Evolutionary conservation across 1,284 basidiomycete species (phyloP), one percentile per base, ranked within the genome.

Genomic region (Rhodotorula sp.): DNA sequence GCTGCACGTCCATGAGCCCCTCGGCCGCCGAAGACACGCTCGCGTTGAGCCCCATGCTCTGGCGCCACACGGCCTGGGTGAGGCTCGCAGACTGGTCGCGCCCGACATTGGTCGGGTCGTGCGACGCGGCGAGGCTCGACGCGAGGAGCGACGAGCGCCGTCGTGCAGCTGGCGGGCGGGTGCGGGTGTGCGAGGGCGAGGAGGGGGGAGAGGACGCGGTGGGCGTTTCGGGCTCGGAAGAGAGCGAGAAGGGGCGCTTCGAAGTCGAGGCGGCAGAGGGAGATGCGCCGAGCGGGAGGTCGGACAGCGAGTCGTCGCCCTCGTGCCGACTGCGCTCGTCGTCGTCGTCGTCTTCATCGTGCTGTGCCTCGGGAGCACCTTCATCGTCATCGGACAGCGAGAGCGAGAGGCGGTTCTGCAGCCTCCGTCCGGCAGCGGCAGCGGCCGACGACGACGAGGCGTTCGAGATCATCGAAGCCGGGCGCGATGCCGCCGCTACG

Each of bases 41-140:
- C 42, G 65, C 42, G 4, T 57, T 56, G 25, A 69, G 50, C 7
- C 67, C 64, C 52, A 72, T 42, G 25, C 44, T 49, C 52, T 69
- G 67, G 8, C 70, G 27, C 70, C 70, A 71, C 4, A 71, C 70
- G 12, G 63, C 62, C 55, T 71, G 66, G 3, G 70, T 71, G 44
- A 72, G 34, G 44, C 56, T 52, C 8, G 66, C 60, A 13, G 23
- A 27, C n/a, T n/a, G n/a, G 0, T 67, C 66, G 41, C 61, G 54
- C 0, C 66, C 66, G 60, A 67, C 66, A 12, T 44, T 42, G 7
- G 66, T 67, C 21, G 66, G 66, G 44, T 67, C 66, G 25, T 23
- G 9, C 12, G n/a, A 7, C 14, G 54, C 46, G 21, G 45, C 41
- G 52, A 61, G 46, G 14, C 52, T 41, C 13, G 48, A 34, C 27